phyloP scores from a whole-genome alignment of 1,284 basidiomycete genomes.

The Ganoderma sinense region DNA sequence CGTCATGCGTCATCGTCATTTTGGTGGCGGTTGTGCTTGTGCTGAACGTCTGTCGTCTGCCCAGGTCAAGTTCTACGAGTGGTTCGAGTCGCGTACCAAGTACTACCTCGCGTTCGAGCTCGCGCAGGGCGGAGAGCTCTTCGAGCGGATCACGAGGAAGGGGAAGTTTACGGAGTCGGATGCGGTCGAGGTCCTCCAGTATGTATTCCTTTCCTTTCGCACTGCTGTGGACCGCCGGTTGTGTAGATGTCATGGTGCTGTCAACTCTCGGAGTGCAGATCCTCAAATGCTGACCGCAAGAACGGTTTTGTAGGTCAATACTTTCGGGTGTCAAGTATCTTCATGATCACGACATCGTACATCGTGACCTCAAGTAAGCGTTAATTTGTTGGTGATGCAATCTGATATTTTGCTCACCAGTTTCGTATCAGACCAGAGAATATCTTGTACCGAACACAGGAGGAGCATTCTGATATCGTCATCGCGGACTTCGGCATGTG shows the following conservation, averaged over 20 bases:
- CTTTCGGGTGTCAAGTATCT: conserved; percentile 84
- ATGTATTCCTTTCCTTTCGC: conserved; percentile 36
- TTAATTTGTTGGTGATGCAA: not conserved
- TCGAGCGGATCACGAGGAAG: conserved; percentile 81
- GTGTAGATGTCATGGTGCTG: not conserved
- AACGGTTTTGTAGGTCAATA: conserved; percentile 60
- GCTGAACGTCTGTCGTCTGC: not conserved
- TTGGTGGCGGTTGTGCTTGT: not conserved
- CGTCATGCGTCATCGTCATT: conserved; percentile 1
- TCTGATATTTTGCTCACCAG: not conserved
- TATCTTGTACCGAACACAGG: conserved; percentile 87
- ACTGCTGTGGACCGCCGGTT: not conserved
- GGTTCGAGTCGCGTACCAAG: conserved; percentile 91
- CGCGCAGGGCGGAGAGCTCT: conserved; percentile 89
- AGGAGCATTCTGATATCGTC: conserved; percentile 80
- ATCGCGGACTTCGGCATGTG: conserved; percentile 98
- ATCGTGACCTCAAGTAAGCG: conserved; percentile 87
- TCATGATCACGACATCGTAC: conserved; percentile 89
- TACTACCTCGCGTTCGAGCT: conserved; percentile 94
- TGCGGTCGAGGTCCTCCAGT: conserved; percentile 78
- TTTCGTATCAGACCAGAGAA: conserved; percentile 80
- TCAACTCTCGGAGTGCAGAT: not conserved
- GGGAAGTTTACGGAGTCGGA: conserved; percentile 94
- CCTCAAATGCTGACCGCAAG: not conserved
- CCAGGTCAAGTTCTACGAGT: conserved; percentile 92